These are phyloP conservation scores for Suhomyces kilbournensis DNA, from an alignment of 805 yeast genomes.

Conservation along the genomic window DNA sequence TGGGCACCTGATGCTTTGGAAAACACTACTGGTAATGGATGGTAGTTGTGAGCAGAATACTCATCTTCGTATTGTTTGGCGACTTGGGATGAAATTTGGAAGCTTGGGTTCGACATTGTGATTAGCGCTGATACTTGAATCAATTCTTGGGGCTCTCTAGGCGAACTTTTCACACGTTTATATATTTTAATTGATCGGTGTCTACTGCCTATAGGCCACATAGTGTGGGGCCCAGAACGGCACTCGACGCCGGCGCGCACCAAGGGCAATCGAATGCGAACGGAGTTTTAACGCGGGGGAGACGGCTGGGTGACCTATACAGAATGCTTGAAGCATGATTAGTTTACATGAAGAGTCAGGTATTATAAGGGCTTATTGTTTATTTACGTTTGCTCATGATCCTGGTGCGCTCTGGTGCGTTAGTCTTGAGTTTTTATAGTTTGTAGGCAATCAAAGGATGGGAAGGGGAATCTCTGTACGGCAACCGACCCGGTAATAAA, in stretches of 20 bases:
- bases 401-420: not conserved
- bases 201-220: conserved; percentile 16
- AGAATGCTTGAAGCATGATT: not conserved
- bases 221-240: not conserved
- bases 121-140: not conserved
- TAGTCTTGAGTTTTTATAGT: not conserved
- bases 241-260: conserved; percentile 2
- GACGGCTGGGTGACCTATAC: not conserved
- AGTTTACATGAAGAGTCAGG: not conserved
- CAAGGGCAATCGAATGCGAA: conserved; percentile 8
- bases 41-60: conserved; percentile 95
- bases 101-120: conserved; percentile 30
- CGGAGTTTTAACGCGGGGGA: conserved; percentile 1
- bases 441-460: not conserved
- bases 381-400: not conserved
- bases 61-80: conserved; percentile 68
- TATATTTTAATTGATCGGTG: conserved; percentile 10
- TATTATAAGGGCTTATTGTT: not conserved
- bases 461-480: not conserved
- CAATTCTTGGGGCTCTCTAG: not conserved
- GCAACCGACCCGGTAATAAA: not conserved
- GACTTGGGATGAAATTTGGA: conserved; percentile 56
- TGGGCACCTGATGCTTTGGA: conserved; percentile 84
- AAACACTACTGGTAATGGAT: conserved; percentile 93
- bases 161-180: not conserved